Conservation (phyloP, 306 rosid species). For the Cucurbita moschata region DNA sequence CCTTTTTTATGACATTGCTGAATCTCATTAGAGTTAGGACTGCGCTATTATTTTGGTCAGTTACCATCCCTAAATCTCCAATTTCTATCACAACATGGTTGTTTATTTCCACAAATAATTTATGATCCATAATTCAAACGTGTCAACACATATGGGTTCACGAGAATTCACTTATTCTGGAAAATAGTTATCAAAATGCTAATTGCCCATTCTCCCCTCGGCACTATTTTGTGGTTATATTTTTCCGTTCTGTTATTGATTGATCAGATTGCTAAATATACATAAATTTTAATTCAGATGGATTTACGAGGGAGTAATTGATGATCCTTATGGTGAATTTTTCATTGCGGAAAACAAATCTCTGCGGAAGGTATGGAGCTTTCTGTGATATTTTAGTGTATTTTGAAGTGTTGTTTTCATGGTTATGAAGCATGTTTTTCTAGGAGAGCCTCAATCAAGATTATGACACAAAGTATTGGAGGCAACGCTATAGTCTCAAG, state of each 20-base stretch:
- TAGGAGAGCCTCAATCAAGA: constrained; percentile 95
- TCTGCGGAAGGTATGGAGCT: constrained; percentile 53
- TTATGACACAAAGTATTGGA: constrained; percentile 86
- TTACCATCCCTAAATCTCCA: no score
- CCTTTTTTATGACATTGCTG: no score
- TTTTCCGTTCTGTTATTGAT: not conserved
- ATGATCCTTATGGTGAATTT: constrained; percentile 93
- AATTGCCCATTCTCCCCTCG: no score
- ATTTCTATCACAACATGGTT: no score
- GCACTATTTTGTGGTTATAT: no score
- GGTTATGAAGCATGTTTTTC: constrained; percentile 17
- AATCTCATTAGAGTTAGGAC: no score
- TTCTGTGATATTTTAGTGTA: constrained; percentile 4
- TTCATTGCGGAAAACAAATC: constrained; percentile 88
- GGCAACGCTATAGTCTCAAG: constrained; percentile 85
- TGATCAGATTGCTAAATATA: constrained; percentile 11
- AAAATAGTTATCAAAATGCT: no score
- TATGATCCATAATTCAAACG: no score
- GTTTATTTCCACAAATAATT: no score
- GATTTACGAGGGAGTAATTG: constrained; percentile 95
- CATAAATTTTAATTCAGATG: constrained; percentile 41
- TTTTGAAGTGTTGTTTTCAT: constrained; percentile 13
- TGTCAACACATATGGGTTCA: no score
- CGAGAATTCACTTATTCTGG: no score
- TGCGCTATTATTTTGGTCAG: no score